Conservation (phyloP, 306 rosid genomes). For the Lotus japonicus region DNA sequence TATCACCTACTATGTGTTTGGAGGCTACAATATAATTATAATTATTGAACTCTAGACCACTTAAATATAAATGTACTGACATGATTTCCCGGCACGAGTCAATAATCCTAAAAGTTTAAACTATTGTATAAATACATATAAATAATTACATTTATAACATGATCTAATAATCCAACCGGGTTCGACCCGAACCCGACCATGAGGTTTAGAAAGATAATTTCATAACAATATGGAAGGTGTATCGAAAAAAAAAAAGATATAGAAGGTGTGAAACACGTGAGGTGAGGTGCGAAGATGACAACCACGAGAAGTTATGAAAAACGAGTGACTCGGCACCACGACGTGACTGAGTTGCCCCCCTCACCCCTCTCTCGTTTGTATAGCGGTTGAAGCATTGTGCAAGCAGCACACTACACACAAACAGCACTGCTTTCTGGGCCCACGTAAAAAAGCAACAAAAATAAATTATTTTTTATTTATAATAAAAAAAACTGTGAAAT, state of each 20-base stretch:
- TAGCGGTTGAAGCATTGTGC: conserved; percentile 26
- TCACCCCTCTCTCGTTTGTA: conserved; percentile 22
- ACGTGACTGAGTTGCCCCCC: conserved; percentile 18
- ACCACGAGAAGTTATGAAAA: neutral
- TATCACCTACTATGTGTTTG: too few relatives aligned
- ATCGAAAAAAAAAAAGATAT: neutral
- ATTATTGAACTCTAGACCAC: too few relatives aligned
- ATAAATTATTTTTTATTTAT: neutral
- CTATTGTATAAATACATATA: too few relatives aligned
- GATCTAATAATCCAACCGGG: too few relatives aligned
- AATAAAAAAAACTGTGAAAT: neutral
- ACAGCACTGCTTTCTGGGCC: conserved; percentile 2
- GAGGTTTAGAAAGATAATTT: too few relatives aligned
- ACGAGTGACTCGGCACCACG: conserved; percentile 24
- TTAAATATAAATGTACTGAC: too few relatives aligned
- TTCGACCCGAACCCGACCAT: too few relatives aligned
- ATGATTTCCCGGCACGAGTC: too few relatives aligned
- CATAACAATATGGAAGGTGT: too few relatives aligned
- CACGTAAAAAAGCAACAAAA: neutral
- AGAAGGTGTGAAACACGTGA: conserved; percentile 15
- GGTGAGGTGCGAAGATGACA: conserved; percentile 5
- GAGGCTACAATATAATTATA: too few relatives aligned
- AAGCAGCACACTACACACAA: neutral
- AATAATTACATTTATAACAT: too few relatives aligned
- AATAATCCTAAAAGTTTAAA: too few relatives aligned